Base-by-base conservation (phyloP, 2,329 filamentous ascomycete genomes). In the Chalara sp. region DNA sequence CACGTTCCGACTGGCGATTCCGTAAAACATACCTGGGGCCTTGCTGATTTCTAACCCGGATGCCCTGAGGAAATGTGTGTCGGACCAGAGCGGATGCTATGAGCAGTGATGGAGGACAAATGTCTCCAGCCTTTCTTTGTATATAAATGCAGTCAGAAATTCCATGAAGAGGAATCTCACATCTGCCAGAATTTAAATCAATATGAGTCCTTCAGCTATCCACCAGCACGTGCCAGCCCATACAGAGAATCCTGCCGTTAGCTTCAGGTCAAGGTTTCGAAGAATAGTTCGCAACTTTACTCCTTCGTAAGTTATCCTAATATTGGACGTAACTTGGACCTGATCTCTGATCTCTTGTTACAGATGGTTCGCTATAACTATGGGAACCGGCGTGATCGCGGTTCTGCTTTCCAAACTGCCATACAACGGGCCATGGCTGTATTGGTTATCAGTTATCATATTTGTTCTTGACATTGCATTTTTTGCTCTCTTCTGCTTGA, bases 351-450 rank as follows among this genome's bases (percentile, higher is more conserved):
- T 39, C 12, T 42, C 13, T 44, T 40, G 10, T 6, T 29, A 31
- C 30, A 70, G 75, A 63, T 81, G 79, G 79, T 81, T 80, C 61
- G 69, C 74, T 6, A 72, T 76, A 35, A 80, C 73, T 42, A 81
- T 87, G 82, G 83, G 83, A 40, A 87, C 83, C 0, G 84, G 83
- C 30, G 78, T 86, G 33, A 78, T 83, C 7, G 76, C 78, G 3
- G 73, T 84, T 43, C 68, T 86, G 29, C 70, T 87, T 32, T 71
- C 76, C 56, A 73, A 76, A 13, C 71, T 86, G 11, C 83, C 82
- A 0, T 86, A 80, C 64, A 74, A 81, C 53, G 72, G 72, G 2
- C 53, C 57, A 13, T 83, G 77, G 72, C 68, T 86, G 1, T 72
- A 76, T 57, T 78, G 75, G 65, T 68, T 85, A 29, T 78, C 80